A percentile compares a stretch with the other conserved stretches of the same genome.
Conservation (phyloP, 352 stramenopile genomes). For the Blastocystis sp. region DNA sequence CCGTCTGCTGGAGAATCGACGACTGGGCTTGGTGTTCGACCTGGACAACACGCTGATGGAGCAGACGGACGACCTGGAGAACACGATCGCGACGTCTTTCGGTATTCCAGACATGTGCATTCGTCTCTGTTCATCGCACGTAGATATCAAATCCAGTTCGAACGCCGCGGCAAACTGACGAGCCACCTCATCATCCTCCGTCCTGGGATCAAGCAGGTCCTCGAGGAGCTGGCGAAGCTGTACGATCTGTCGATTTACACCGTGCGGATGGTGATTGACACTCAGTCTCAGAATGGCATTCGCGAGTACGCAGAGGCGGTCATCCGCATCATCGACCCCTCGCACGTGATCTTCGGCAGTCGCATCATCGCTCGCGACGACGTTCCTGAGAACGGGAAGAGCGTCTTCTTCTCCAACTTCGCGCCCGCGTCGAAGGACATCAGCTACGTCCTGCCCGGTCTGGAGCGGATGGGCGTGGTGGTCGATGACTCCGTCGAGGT, state of each 20-base stretch:
- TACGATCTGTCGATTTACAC: slow-evolving; percentile 51
- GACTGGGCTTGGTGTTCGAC: slow-evolving; percentile 32
- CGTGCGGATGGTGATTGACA: not conserved
- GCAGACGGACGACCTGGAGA: slow-evolving; percentile 7
- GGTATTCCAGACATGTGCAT: slow-evolving; percentile 26
- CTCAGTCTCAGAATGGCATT: slow-evolving; percentile 15
- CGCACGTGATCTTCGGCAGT: not conserved
- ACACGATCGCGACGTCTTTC: not conserved
- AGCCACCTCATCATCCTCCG: not conserved
- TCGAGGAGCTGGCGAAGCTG: slow-evolving; percentile 15
- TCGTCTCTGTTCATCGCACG: not conserved
- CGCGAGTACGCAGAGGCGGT: slow-evolving; percentile 28
- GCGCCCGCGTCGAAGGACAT: slow-evolving; percentile 27
- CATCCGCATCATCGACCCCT: not conserved
- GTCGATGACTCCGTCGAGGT: slow-evolving; percentile 17
- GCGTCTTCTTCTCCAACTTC: not conserved
- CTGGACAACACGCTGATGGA: slow-evolving; percentile 51
- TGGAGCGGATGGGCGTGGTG: not conserved
- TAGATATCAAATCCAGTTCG: slow-evolving; percentile 8
- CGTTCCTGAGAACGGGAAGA: not conserved
- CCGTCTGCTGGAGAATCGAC: not conserved
- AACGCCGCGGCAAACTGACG: not conserved
- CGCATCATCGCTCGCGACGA: slow-evolving; percentile 45
- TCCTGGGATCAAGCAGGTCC: not conserved
- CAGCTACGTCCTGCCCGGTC: slow-evolving; percentile 10